Evolutionary conservation across 2,329 filamentous ascomycete genomes (phyloP).

Genomic region (Pseudopyrenochaeta lycopersici): DNA sequence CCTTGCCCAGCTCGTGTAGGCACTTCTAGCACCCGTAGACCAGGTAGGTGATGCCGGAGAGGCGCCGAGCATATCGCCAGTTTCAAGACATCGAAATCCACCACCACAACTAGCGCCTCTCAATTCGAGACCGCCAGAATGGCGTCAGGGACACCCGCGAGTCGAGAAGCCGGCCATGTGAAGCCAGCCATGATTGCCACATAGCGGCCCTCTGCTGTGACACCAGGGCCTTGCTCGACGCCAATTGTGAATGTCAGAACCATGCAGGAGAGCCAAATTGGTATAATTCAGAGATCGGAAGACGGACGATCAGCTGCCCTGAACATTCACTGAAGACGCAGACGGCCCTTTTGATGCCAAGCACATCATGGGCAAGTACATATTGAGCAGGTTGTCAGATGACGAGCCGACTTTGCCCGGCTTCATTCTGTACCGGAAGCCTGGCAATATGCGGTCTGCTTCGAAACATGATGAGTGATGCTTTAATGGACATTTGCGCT

Average conservation of each 20-base stretch:
- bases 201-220: constrained; percentile 7
- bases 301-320: constrained; percentile 29
- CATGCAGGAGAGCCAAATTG: constrained; percentile 20
- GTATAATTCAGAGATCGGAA: constrained; percentile 17
- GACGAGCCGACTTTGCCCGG: constrained; percentile 29
- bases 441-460: constrained; percentile 30
- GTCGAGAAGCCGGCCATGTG: no score
- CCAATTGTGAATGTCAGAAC: constrained; percentile 11
- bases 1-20: constrained; percentile 25
- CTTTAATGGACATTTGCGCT: constrained; percentile 13
- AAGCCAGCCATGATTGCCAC: neutral
- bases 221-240: constrained; percentile 5
- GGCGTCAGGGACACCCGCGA: constrained; percentile 30
- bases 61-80: constrained; percentile 17
- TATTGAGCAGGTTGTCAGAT: constrained; percentile 17
- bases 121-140: constrained; percentile 29
- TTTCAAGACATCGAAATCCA: constrained; percentile 14
- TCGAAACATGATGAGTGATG: constrained; percentile 17
- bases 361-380: constrained; percentile 8
- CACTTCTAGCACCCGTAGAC: constrained; percentile 19
- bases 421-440: constrained; percentile 20
- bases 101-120: constrained; percentile 24
- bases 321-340: constrained; percentile 20
- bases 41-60: constrained; percentile 11
- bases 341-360: constrained; percentile 13